Evolutionary conservation across 306 rosid species (phyloP).

Genomic region (Vigna radiata): DNA sequence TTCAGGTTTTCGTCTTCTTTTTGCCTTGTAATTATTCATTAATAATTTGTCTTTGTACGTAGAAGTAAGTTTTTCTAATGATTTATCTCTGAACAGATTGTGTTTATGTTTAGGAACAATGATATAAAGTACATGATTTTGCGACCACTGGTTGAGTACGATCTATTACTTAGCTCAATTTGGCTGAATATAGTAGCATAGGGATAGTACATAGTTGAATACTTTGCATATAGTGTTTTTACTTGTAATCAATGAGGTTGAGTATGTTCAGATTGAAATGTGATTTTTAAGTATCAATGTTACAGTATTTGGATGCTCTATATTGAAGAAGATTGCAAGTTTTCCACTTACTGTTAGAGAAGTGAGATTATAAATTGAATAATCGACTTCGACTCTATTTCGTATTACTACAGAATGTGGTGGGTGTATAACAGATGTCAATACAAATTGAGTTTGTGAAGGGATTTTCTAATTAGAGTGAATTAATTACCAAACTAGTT

Average conservation of each 20-base stretch:
- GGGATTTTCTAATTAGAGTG: not conserved
- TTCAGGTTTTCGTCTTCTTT: conserved; percentile 35
- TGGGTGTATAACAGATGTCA: not conserved
- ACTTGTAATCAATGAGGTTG: not conserved
- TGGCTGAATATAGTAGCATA: not conserved
- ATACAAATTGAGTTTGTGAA: not conserved
- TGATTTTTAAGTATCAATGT: conserved; percentile 11
- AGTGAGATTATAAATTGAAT: not conserved
- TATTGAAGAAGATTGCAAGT: not conserved
- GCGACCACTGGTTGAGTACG: conserved; percentile 20
- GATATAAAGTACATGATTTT: conserved; percentile 18
- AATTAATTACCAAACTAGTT: no score
- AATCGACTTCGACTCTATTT: not conserved
- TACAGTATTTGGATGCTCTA: not conserved
- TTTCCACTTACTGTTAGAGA: not conserved
- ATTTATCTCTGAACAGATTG: conserved; percentile 33
- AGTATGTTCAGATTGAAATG: conserved; percentile 22
- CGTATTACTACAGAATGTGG: not conserved
- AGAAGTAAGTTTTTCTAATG: conserved; percentile 43
- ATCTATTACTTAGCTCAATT: conserved; percentile 5
- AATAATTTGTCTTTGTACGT: conserved; percentile 42
- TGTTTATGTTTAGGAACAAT: conserved; percentile 43
- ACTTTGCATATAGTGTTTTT: conserved; percentile 8
- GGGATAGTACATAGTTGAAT: conserved; percentile 30
- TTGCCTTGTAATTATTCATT: conserved; percentile 41